A percentile compares a stretch with the other conserved stretches of the same genome.
Conservation (phyloP, 306 rosid species). For the Albizia julibrissin region DNA sequence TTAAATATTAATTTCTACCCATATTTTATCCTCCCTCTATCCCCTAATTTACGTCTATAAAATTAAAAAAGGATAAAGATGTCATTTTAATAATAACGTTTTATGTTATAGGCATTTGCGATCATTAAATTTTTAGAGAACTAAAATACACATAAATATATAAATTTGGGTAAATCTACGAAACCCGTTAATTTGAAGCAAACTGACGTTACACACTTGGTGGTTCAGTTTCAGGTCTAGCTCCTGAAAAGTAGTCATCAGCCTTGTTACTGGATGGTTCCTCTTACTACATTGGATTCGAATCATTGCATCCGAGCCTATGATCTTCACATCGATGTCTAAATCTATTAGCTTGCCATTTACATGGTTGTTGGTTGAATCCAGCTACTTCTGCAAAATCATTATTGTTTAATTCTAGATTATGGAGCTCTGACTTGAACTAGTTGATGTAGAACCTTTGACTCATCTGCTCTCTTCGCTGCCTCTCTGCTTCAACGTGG, state of each 20-base stretch:
- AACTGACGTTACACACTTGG: constrained; percentile 35
- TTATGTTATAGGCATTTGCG: too few relatives aligned
- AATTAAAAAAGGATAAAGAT: too few relatives aligned
- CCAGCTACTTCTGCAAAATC: constrained; percentile 64
- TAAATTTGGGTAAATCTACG: too few relatives aligned
- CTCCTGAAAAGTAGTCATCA: constrained; percentile 85
- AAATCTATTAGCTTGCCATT: constrained; percentile 47
- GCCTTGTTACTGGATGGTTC: constrained; percentile 81
- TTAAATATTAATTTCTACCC: too few relatives aligned
- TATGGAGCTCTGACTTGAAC: constrained; percentile 73
- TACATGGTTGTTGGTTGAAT: constrained; percentile 27
- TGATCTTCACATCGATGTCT: constrained; percentile 88
- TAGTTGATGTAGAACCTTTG: constrained; percentile 90
- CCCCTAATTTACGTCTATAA: too few relatives aligned
- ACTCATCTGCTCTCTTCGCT: constrained; percentile 87
- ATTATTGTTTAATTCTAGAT: constrained; percentile 57
- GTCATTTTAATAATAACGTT: too few relatives aligned
- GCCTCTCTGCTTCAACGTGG: constrained; percentile 92
- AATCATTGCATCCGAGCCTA: constrained; percentile 95
- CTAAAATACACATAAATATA: too few relatives aligned
- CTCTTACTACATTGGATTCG: constrained; percentile 81
- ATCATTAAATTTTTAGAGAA: too few relatives aligned
- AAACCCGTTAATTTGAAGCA: too few relatives aligned
- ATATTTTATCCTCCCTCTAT: too few relatives aligned
- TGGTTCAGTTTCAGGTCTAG: constrained; percentile 84